Percentiles rank a stretch among this genome's conserved stretches.
phyloP scores from a whole-genome alignment of 192 early-diverging fungal species.

The Coemansia erecta region DNA sequence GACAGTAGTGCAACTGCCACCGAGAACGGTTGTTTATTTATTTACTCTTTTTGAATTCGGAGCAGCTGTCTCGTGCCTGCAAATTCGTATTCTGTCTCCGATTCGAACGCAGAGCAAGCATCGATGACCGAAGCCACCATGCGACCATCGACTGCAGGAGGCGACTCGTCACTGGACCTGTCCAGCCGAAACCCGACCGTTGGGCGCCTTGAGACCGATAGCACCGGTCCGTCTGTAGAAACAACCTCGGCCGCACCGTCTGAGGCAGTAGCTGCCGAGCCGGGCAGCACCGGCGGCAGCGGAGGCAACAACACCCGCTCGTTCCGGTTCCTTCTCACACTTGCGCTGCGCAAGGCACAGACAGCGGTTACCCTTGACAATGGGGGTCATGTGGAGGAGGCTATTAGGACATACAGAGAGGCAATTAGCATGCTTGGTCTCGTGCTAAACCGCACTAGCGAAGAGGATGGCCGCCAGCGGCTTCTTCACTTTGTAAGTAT shows the following conservation, averaged over 20 bases:
- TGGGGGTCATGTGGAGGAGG: conserved; percentile 50
- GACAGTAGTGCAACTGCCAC: too few relatives aligned
- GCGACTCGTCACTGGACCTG: conserved; percentile 20
- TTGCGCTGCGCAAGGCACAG: conserved; percentile 54
- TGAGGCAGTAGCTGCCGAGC: conserved; percentile 9
- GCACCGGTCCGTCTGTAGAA: not conserved
- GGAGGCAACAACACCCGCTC: conserved; percentile 53
- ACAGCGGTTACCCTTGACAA: conserved; percentile 54
- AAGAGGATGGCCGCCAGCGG: conserved; percentile 51
- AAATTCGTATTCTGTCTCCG: not conserved
- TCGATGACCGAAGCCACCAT: conserved; percentile 11
- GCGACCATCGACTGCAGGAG: conserved; percentile 20
- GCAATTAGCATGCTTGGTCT: conserved; percentile 57
- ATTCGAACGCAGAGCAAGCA: not conserved
- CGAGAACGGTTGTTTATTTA: not conserved
- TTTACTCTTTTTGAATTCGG: conserved; percentile 4
- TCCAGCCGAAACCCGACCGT: not conserved
- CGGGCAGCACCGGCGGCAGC: conserved; percentile 4
- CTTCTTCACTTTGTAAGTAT: conserved; percentile 55
- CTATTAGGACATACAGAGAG: conserved; percentile 53
- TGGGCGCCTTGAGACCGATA: not conserved
- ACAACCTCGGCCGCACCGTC: not conserved
- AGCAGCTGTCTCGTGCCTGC: not conserved
- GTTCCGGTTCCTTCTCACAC: conserved; percentile 53
- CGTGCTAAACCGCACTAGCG: conserved; percentile 50